A percentile compares a stretch with the other conserved stretches of the same genome.
Conservation (phyloP, 108 stramenopile genomes). For the Hondaea fermentalgiana region DNA sequence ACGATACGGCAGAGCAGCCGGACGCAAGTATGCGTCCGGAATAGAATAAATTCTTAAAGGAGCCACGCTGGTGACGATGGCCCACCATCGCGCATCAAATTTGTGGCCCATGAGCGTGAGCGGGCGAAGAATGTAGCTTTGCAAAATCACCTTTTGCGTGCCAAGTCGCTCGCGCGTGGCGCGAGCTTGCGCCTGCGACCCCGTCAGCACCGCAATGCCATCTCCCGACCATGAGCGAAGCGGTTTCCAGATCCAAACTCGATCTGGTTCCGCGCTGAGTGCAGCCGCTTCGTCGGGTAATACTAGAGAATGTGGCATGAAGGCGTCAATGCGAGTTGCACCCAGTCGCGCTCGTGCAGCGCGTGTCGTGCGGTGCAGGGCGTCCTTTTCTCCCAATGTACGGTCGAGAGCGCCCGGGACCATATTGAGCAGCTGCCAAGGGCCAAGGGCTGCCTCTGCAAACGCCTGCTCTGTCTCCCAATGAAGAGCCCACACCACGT, state of each 20-base stretch:
- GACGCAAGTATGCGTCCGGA: not conserved
- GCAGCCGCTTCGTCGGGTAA: not conserved
- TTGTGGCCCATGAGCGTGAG: not conserved
- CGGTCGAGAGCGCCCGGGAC: not conserved
- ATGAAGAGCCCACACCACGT: not conserved
- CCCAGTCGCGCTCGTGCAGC: not conserved
- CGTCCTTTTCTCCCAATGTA: not conserved
- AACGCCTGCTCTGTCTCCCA: not conserved
- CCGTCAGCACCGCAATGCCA: not conserved
- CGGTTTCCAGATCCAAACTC: not conserved
- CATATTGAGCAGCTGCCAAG: not conserved
- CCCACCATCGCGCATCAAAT: conserved; percentile 14
- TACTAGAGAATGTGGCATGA: not conserved
- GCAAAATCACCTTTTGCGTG: not conserved
- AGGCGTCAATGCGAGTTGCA: not conserved
- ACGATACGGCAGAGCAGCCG: not conserved
- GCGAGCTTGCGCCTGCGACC: not conserved
- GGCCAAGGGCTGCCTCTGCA: not conserved
- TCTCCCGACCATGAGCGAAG: not conserved
- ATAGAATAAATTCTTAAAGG: not conserved
- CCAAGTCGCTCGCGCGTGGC: no score
- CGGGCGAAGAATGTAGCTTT: not conserved
- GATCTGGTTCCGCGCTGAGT: not conserved
- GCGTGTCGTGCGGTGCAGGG: not conserved
- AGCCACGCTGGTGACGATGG: not conserved